Evolutionary conservation across 371 early-diverging fungal genomes (phyloP).

Genomic region (Nematocida ironsii): DNA sequence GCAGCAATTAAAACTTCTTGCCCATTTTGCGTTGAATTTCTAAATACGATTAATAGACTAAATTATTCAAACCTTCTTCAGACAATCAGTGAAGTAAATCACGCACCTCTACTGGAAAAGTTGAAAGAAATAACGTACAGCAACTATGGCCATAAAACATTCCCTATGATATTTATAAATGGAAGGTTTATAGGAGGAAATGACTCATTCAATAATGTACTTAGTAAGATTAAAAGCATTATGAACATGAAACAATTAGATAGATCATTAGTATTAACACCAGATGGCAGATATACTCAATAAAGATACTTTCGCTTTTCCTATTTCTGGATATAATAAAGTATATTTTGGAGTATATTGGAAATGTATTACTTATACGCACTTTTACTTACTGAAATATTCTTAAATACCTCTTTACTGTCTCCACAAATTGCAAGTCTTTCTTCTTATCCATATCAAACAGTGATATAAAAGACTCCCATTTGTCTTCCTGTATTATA

Average conservation of each 20-base stretch:
- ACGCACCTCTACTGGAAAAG: neutral
- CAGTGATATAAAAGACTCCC: neutral
- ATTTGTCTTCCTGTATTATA: neutral
- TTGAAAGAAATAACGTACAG: neutral
- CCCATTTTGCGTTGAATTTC: neutral
- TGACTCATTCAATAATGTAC: neutral
- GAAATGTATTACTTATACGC: neutral
- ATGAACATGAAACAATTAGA: neutral
- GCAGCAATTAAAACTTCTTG: conserved; percentile 13
- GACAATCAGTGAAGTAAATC: neutral
- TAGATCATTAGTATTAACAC: neutral
- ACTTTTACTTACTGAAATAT: conserved; percentile 1
- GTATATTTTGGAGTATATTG: no score
- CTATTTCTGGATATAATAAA: no score
- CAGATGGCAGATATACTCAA: neutral
- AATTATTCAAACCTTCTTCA: neutral
- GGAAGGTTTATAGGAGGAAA: conserved; percentile 52
- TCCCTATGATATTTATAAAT: conserved; percentile 45
- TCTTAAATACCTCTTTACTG: conserved; percentile 19
- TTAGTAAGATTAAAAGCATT: neutral
- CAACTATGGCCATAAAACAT: conserved; percentile 13
- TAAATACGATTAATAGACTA: conserved; percentile 5
- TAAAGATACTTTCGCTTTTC: neutral
- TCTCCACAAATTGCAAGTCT: conserved; percentile 17
- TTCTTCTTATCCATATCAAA: conserved; percentile 44